Conservation (phyloP, 441 rosid genomes). For the Corymbia citriodora region DNA sequence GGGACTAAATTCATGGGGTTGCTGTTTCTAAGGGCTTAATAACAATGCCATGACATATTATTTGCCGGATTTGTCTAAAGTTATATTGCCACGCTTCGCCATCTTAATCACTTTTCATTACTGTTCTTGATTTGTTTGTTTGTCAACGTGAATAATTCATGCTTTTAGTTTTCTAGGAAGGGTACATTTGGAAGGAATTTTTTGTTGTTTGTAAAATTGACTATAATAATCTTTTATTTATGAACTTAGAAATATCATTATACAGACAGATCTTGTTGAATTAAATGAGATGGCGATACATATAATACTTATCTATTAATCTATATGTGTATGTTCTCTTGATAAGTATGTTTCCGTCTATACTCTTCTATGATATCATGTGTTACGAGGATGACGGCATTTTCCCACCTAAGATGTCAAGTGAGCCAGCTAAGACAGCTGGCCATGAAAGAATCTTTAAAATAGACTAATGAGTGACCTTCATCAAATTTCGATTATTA, state of each 20-base stretch:
- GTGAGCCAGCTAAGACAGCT: not conserved
- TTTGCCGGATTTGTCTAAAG: accelerated
- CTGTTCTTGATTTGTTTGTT: not conserved
- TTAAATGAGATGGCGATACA: too few species aligned
- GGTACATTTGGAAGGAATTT: not conserved
- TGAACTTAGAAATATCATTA: too few species aligned
- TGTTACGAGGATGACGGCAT: not conserved
- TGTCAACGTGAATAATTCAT: not conserved
- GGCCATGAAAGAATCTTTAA: not conserved
- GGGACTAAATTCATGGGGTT: too few species aligned
- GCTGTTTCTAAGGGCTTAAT: too few species aligned
- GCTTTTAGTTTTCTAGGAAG: not conserved
- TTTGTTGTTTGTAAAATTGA: not conserved
- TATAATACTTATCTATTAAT: too few species aligned
- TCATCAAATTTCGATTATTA: not conserved
- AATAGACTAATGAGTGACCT: too few species aligned
- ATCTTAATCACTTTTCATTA: not conserved
- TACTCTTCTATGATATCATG: not conserved
- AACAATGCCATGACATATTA: too few species aligned
- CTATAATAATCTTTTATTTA: not conserved
- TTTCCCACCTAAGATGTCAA: not conserved
- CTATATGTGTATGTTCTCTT: not conserved
- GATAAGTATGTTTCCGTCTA: not conserved
- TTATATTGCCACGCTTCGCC: not conserved
- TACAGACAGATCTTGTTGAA: too few species aligned